Evolutionary conservation across 192 early-diverging fungal species (phyloP).

Genomic region (Oehlia diaphana): DNA sequence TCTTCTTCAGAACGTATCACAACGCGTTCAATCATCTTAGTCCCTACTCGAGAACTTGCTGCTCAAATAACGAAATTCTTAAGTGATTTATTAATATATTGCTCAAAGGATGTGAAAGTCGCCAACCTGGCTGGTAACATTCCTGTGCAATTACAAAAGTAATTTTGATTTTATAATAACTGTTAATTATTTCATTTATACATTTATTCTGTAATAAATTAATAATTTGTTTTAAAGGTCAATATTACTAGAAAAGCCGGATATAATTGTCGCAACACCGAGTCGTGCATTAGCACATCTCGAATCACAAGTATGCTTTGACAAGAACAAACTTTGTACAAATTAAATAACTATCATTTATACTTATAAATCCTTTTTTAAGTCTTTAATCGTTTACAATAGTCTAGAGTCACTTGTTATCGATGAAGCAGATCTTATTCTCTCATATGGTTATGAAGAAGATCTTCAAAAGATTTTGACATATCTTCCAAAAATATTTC

Average conservation of each 20-base stretch:
- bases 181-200: not conserved
- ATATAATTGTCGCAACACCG: slow-evolving; percentile 90
- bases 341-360: not conserved
- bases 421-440: slow-evolving; percentile 94
- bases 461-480: slow-evolving; percentile 79
- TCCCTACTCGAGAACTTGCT: slow-evolving; percentile 94
- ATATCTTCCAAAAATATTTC: slow-evolving; percentile 83
- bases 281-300: slow-evolving; percentile 78
- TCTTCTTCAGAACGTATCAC: slow-evolving; percentile 39
- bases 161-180: slow-evolving; percentile 21
- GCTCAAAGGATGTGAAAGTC: slow-evolving; percentile 60
- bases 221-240: slow-evolving; percentile 51
- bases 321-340: not conserved
- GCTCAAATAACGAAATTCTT: slow-evolving; percentile 85
- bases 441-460: slow-evolving; percentile 92
- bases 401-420: slow-evolving; percentile 85
- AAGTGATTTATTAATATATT: slow-evolving; percentile 72
- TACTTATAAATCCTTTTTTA: not conserved
- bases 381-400: slow-evolving; percentile 52
- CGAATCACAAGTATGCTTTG: slow-evolving; percentile 49
- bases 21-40: slow-evolving; percentile 73
- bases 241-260: slow-evolving; percentile 77
- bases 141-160: slow-evolving; percentile 57
- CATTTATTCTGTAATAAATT: not conserved
- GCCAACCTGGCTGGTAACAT: slow-evolving; percentile 66